A percentile compares a stretch with the other conserved stretches of the same genome.
Evolutionary conservation across 2,329 filamentous ascomycete genomes (phyloP).

Genomic region (Colletotrichum sp.): DNA sequence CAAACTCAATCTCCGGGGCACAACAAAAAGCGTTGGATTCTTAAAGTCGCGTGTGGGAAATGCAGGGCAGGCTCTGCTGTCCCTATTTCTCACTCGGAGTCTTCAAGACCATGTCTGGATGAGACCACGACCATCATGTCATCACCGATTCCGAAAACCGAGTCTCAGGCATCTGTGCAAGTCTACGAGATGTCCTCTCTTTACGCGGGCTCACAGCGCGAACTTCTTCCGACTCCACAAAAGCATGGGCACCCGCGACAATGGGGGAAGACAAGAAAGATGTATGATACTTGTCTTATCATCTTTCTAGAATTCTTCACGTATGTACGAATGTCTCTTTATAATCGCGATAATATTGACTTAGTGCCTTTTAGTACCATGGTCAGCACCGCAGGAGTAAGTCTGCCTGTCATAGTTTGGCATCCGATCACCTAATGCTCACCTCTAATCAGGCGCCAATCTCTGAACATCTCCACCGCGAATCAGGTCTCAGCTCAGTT

Average conservation of each 20-base stretch:
- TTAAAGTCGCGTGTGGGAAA: background rate
- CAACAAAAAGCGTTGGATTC: background rate
- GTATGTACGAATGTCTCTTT: background rate
- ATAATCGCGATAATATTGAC: rapidly evolving
- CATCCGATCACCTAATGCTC: background rate
- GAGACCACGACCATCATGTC: background rate
- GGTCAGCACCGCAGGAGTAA: conserved; percentile 4
- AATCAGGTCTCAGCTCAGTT: background rate
- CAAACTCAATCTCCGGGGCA: background rate
- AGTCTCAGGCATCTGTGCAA: background rate
- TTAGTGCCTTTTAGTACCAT: background rate
- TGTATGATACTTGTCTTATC: background rate
- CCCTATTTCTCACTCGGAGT: background rate
- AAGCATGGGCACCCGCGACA: background rate
- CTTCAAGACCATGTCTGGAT: background rate
- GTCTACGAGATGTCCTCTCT: background rate
- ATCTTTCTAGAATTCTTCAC: conserved; percentile 12
- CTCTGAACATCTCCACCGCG: background rate
- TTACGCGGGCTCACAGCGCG: background rate
- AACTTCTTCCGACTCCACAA: background rate
- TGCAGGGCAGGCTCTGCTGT: background rate
- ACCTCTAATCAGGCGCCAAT: background rate
- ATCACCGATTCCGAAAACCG: background rate
- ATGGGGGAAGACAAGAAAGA: background rate
- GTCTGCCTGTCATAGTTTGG: background rate